These are phyloP conservation scores for Taxillus chinensis DNA, from an alignment of 164 flowering plant genomes.

Conservation along the genomic window DNA sequence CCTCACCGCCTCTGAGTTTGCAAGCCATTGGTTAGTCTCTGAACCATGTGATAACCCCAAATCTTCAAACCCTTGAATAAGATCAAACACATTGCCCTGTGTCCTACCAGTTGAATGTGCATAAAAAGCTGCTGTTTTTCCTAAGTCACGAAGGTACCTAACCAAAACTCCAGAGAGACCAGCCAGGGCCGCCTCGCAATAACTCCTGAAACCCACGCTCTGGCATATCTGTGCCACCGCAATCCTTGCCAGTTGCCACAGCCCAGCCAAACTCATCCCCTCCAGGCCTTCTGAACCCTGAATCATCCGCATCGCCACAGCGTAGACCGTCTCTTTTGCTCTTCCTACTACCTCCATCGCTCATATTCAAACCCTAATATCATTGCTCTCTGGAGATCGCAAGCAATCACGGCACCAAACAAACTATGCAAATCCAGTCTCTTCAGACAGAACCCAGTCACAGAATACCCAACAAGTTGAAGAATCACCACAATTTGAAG, in stretches of 20 bases:
- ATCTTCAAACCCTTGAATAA: slow-evolving; percentile 68
- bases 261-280: slow-evolving; percentile 43
- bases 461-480: too few relatives aligned
- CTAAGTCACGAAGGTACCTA: slow-evolving; percentile 44
- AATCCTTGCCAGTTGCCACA: slow-evolving; percentile 56
- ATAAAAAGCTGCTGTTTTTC: slow-evolving; percentile 36
- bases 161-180: slow-evolving; percentile 45
- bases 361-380: slow-evolving; percentile 68
- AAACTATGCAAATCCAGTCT: too few relatives aligned
- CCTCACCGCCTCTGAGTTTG: slow-evolving; percentile 35
- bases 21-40: slow-evolving; percentile 37
- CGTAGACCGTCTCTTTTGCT: background rate
- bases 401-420: slow-evolving; percentile 14
- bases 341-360: slow-evolving; percentile 58
- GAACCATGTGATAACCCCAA: slow-evolving; percentile 60
- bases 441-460: too few relatives aligned
- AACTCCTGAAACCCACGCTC: slow-evolving; percentile 54
- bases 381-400: too few relatives aligned
- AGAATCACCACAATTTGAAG: too few relatives aligned
- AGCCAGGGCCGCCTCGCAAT: slow-evolving; percentile 63
- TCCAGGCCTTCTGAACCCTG: slow-evolving; percentile 12
- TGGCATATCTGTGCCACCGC: slow-evolving; percentile 77
- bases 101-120: slow-evolving; percentile 60
- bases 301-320: background rate
- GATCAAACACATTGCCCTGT: slow-evolving; percentile 58